Conservation (phyloP, 176 grass and related monocot genomes). For the Aegilops speltoides region DNA sequence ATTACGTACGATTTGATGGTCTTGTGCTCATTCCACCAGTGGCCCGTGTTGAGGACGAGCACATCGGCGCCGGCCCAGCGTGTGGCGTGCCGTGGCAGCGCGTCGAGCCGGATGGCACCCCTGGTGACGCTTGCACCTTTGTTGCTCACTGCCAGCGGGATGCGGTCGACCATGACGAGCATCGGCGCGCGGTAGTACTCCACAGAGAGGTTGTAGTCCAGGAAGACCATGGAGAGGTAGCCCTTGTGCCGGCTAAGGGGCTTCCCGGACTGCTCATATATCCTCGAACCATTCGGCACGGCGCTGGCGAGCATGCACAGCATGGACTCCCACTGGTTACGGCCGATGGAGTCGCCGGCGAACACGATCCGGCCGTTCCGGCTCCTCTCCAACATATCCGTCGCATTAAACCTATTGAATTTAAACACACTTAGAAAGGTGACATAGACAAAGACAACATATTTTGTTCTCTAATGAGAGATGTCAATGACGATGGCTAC, state of each 20-base stretch:
- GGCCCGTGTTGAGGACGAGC: constrained; percentile 48
- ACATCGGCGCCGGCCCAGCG: constrained; percentile 35
- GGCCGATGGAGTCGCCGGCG: constrained; percentile 46
- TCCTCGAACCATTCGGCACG: not conserved
- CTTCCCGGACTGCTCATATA: constrained; percentile 40
- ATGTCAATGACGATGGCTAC: not conserved
- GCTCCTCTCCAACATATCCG: constrained; percentile 45
- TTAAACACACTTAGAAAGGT: not conserved
- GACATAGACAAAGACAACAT: not conserved
- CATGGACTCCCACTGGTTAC: constrained; percentile 62
- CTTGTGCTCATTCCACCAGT: constrained; percentile 52
- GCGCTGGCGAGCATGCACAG: constrained; percentile 45
- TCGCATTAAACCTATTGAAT: constrained; percentile 35
- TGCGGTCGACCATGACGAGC: constrained; percentile 39
- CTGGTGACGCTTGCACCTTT: not conserved
- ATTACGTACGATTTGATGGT: constrained; percentile 23
- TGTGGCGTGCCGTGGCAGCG: constrained; percentile 26
- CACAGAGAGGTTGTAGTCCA: constrained; percentile 22
- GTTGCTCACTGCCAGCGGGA: not conserved
- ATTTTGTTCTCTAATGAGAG: not conserved
- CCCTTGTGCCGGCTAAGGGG: constrained; percentile 46
- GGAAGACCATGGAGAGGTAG: constrained; percentile 42
- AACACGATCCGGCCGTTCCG: constrained; percentile 46
- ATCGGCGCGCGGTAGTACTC: constrained; percentile 51
- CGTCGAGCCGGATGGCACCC: constrained; percentile 24